Conservation (phyloP, 768 basidiomycete species). For the Pisolithus sp. region DNA sequence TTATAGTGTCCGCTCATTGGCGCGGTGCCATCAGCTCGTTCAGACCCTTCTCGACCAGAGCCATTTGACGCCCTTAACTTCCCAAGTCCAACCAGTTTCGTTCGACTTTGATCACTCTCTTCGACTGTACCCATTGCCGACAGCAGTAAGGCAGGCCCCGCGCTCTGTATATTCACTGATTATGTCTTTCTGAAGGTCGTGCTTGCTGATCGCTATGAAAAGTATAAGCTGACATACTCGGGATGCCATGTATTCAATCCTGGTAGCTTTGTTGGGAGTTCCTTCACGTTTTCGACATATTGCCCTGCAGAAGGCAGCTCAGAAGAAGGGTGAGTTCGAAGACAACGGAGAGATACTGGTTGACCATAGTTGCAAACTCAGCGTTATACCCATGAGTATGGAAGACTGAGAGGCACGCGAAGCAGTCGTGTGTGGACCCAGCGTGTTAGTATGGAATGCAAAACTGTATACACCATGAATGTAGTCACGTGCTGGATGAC, state of each 20-base stretch:
- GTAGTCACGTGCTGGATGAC: background rate
- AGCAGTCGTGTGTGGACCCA: no score
- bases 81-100: constrained; percentile 78
- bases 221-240: constrained; percentile 94
- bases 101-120: constrained; percentile 90
- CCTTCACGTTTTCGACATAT: constrained; percentile 86
- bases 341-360: background rate
- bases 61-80: constrained; percentile 84
- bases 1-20: background rate
- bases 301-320: constrained; percentile 81
- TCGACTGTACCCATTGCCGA: constrained; percentile 90
- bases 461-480: no score
- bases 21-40: constrained; percentile 60
- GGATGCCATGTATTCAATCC: constrained; percentile 99
- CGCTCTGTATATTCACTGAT: constrained; percentile 4
- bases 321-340: constrained; percentile 62
- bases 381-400: constrained; percentile 6
- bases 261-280: constrained; percentile 79
- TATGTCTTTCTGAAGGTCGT: constrained; percentile 51
- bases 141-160: constrained; percentile 53
- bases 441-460: no score
- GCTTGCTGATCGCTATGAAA: constrained; percentile 93
- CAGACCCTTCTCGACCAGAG: constrained; percentile 94
- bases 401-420: background rate
- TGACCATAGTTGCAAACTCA: background rate